Conservation (phyloP, 495 filamentous ascomycete genomes). For the Cercophora scortea region DNA sequence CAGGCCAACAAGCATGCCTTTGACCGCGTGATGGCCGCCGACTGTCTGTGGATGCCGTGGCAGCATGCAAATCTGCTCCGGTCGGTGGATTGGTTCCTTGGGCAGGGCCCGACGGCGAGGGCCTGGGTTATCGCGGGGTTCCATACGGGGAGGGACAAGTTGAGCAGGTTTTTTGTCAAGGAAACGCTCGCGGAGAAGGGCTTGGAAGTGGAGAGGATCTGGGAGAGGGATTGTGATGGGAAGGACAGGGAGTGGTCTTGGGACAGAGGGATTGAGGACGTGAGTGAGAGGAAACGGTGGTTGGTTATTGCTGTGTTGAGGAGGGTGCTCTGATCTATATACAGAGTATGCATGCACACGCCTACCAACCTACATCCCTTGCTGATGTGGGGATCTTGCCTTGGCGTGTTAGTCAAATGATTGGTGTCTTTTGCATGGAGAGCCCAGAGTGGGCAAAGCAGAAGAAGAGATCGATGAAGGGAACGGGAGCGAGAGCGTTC, state of each 20-base stretch:
- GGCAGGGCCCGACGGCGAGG: slow-evolving; percentile 35
- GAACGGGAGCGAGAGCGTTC: too few species aligned
- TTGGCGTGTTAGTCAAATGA: too few species aligned
- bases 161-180: slow-evolving; percentile 62
- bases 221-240: slow-evolving; percentile 66
- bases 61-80: slow-evolving; percentile 65
- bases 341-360: too few species aligned
- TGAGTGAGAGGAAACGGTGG: slow-evolving; percentile 65
- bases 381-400: too few species aligned
- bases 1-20: slow-evolving; percentile 40
- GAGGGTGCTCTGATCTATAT: slow-evolving; percentile 7
- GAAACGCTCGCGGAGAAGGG: slow-evolving; percentile 48
- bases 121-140: slow-evolving; percentile 70
- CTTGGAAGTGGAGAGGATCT: slow-evolving; percentile 61
- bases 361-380: too few species aligned
- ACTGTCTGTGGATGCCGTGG: slow-evolving; percentile 79
- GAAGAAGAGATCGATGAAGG: too few species aligned
- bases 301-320: slow-evolving; percentile 59
- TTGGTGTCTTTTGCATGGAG: too few species aligned
- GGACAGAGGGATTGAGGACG: slow-evolving; percentile 56
- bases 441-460: too few species aligned
- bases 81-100: slow-evolving; percentile 67
- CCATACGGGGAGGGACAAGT: slow-evolving; percentile 71
- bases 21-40: slow-evolving; percentile 67
- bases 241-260: slow-evolving; percentile 58